These are phyloP conservation scores for Marasmius oreades DNA, from an alignment of 1,284 basidiomycete species.

Conservation along the genomic window DNA sequence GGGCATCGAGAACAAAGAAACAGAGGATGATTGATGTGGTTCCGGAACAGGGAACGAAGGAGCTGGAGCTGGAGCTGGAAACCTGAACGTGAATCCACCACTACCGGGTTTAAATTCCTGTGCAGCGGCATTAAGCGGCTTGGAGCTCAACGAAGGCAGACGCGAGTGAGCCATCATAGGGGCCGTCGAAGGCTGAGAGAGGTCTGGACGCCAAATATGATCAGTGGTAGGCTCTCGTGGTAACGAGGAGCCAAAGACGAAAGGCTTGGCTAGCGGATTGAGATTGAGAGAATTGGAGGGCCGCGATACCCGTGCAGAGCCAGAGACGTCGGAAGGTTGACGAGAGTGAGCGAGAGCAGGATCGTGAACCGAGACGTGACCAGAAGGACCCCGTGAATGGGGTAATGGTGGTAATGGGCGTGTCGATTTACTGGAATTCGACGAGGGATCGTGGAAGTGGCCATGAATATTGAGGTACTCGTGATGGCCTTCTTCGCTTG, in stretches of 20 bases:
- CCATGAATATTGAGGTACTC: conserved; percentile 41
- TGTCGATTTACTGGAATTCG: conserved; percentile 12
- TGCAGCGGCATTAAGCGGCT: conserved; percentile 69
- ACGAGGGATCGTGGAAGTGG: conserved; percentile 26
- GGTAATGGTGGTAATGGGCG: conserved; percentile 58
- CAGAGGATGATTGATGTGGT: conserved; percentile 16
- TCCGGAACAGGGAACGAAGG: not conserved
- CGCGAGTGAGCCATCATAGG: conserved; percentile 48
- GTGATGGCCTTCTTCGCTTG: conserved; percentile 66
- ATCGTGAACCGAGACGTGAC: conserved; percentile 57
- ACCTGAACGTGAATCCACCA: conserved; percentile 66
- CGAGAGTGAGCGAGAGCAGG: conserved; percentile 64
- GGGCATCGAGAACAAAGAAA: conserved; percentile 25
- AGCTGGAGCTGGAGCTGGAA: conserved; percentile 32
- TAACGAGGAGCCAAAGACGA: conserved; percentile 59
- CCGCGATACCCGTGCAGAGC: not conserved
- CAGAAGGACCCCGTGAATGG: conserved; percentile 62
- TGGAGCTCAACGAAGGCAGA: conserved; percentile 52
- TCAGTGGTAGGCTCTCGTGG: conserved; percentile 28
- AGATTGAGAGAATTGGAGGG: conserved; percentile 28
- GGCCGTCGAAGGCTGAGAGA: conserved; percentile 16
- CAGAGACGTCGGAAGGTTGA: conserved; percentile 31
- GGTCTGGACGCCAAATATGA: conserved; percentile 4
- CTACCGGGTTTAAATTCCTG: conserved; percentile 70
- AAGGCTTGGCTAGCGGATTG: conserved; percentile 77